Conservation (phyloP, 495 filamentous ascomycete genomes). For the Talaromyces ruber region DNA sequence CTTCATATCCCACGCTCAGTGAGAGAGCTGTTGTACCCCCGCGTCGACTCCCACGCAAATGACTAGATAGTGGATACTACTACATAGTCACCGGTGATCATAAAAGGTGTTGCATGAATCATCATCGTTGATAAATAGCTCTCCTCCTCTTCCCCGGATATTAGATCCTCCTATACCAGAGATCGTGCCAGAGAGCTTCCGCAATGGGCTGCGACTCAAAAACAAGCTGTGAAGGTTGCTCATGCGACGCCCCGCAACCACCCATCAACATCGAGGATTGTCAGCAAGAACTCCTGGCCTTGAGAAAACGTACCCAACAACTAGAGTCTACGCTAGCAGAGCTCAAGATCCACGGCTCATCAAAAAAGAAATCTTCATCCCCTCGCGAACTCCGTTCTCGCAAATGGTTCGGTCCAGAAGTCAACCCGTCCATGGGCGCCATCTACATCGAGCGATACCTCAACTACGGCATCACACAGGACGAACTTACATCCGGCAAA, state of each 20-base stretch:
- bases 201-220: slow-evolving; percentile 8
- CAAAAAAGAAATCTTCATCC: slow-evolving; percentile 2
- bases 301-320: slow-evolving; percentile 26
- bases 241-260: slow-evolving; percentile 16
- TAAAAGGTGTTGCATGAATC: not conserved
- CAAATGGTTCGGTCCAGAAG: slow-evolving; percentile 38
- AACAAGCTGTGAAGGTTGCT: slow-evolving; percentile 16
- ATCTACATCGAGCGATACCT: slow-evolving; percentile 48
- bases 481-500: slow-evolving; percentile 45
- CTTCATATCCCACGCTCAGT: not conserved
- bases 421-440: slow-evolving; percentile 41
- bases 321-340: slow-evolving; percentile 23
- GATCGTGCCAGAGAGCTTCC: not conserved
- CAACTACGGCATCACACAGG: slow-evolving; percentile 45
- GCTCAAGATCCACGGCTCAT: slow-evolving; percentile 10
- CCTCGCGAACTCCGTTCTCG: slow-evolving; percentile 34
- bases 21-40: not conserved
- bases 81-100: not conserved
- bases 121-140: not conserved
- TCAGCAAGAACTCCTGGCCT: slow-evolving; percentile 26
- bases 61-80: not conserved
- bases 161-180: not conserved
- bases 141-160: not conserved
- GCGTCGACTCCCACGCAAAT: not conserved
- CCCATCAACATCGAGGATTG: slow-evolving; percentile 30